phyloP scores from a whole-genome alignment of 176 grass and related monocot species.

The Oryza glaberrima region DNA sequence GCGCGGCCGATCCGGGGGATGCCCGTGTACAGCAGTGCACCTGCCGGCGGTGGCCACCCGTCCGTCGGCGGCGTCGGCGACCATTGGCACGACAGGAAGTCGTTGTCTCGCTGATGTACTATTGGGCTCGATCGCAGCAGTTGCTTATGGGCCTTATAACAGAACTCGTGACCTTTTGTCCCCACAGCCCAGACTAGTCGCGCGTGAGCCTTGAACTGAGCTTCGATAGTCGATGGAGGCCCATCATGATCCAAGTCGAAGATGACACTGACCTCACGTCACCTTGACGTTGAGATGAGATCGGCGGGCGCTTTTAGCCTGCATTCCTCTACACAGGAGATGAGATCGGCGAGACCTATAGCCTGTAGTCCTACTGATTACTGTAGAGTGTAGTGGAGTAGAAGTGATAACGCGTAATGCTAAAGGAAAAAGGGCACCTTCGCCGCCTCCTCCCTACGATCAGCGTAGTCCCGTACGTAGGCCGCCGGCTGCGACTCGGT shows the following conservation, averaged over 20 bases:
- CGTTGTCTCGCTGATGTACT: not conserved
- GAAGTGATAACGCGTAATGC: not conserved
- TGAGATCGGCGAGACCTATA: not conserved
- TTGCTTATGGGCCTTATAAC: not conserved
- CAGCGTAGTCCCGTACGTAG: not conserved
- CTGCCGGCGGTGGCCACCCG: too few species aligned
- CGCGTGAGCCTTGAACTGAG: not conserved
- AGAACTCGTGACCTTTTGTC: not conserved
- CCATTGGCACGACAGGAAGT: not conserved
- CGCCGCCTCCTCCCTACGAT: not conserved
- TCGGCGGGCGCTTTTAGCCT: not conserved
- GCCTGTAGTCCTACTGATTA: not conserved
- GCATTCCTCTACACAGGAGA: not conserved
- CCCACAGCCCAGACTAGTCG: not conserved
- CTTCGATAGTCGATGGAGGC: not conserved
- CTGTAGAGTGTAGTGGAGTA: not conserved
- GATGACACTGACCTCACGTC: constrained; percentile 16
- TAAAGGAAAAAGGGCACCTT: not conserved
- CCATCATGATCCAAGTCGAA: not conserved
- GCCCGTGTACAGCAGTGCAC: too few species aligned
- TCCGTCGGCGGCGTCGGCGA: too few species aligned
- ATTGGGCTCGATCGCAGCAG: not conserved
- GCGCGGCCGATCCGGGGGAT: too few species aligned
- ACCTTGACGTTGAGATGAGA: constrained; percentile 21
- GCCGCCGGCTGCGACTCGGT: not conserved